Base-by-base conservation (phyloP, 768 basidiomycete genomes). In the Gelatoporia subvermispora region DNA sequence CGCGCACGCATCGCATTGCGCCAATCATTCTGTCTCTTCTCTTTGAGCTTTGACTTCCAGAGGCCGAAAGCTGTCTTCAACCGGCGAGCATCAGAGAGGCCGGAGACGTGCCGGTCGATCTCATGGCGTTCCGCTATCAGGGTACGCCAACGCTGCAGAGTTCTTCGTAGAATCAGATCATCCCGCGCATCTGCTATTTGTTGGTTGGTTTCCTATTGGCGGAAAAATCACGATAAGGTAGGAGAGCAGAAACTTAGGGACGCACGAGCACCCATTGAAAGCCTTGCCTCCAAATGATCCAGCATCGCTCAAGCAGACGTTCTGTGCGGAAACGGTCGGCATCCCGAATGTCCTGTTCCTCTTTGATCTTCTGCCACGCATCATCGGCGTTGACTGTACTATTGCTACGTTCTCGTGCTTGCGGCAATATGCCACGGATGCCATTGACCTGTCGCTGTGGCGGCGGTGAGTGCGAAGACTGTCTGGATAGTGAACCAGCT, bases 291-390 rank as follows among this genome's bases (percentile, higher is more conserved):
- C 91, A 93, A 50, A 84, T 77, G 41, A 82, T 77, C 80, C 82
- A 87, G 58, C 80, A 90, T 15, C 79, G 79, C 57, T 83, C 81
- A 22, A 88, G 44, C 48, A 92, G 66, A 44, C 72, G 74, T 44
- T 82, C 78, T 24, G 78, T 69, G 38, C 83, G 72, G 63, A 84
- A 90, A 47, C 71, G 70, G 62, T 83, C 86, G 17, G 91, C 91
- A 23, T 80, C 76, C 55, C 76, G 71, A 59, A 90, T 84, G 54
- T 88, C 81, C 56, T 79, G 78, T 40, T 78, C 74, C 72, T 84
- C 78, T 59, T 77, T 74, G 28, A 89, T 81, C 53, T 82, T 87
- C 55, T 82, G 81, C 86, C 88, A 92, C 0, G 84, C 84, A 49
- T 87, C 84, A 47, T 85, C 79, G 59, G 85, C 79, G 56, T 85